Percentiles rank a stretch among this genome's conserved stretches.
Conservation (phyloP, 768 basidiomycete genomes). For the Steccherinum ochraceum region DNA sequence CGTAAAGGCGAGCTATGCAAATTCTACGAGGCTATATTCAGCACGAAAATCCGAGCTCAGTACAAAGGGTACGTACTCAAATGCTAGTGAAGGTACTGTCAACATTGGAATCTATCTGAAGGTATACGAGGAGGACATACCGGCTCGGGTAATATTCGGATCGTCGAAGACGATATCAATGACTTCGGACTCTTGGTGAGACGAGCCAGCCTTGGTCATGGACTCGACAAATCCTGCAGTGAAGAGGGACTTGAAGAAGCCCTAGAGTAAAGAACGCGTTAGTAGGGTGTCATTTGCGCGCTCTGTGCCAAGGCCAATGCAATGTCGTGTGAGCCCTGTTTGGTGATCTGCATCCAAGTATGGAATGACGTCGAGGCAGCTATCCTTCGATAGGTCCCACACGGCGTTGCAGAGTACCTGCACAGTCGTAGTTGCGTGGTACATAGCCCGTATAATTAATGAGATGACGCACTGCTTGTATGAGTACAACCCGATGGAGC, state of each 20-base stretch:
- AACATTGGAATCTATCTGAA: slow-evolving; percentile 10
- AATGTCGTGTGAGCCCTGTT: not conserved
- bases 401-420: no score
- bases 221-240: slow-evolving; percentile 75
- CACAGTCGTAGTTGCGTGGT: no score
- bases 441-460: no score
- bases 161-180: slow-evolving; percentile 77
- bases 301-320: not conserved
- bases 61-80: slow-evolving; percentile 67
- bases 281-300: no score
- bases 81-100: slow-evolving; percentile 42
- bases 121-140: slow-evolving; percentile 33
- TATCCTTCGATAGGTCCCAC: no score
- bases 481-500: slow-evolving; percentile 80
- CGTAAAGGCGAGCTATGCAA: slow-evolving; percentile 83
- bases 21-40: slow-evolving; percentile 46
- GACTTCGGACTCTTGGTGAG: slow-evolving; percentile 36
- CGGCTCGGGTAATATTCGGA: slow-evolving; percentile 81
- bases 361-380: no score
- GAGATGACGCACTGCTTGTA: slow-evolving; percentile 63
- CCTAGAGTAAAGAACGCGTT: slow-evolving; percentile 33
- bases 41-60: no score
- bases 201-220: slow-evolving; percentile 15
- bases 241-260: slow-evolving; percentile 86
- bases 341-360: no score